Percentiles rank a stretch among this genome's conserved stretches.
Evolutionary conservation across 371 early-diverging fungal species (phyloP).

Genomic region (Sporodiniella umbellata): DNA sequence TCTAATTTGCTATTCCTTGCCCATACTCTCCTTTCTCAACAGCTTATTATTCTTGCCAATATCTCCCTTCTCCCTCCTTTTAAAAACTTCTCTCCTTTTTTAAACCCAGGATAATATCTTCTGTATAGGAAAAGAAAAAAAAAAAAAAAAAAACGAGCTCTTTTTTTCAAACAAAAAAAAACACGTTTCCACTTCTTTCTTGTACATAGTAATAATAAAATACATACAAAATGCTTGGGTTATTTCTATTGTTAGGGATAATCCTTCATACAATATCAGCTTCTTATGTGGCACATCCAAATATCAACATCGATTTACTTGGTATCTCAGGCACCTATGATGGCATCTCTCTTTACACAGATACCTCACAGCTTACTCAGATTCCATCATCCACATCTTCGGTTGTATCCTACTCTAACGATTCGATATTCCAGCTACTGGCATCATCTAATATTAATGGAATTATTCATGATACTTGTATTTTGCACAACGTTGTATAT

Average conservation of each 20-base stretch:
- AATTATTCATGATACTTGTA: constrained; percentile 32
- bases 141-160: too few relatives aligned
- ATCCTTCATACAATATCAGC: constrained; percentile 9
- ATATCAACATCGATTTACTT: constrained; percentile 34
- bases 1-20: neutral
- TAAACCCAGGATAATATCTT: neutral
- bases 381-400: constrained; percentile 33
- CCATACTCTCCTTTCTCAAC: neutral
- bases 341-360: constrained; percentile 41
- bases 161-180: neutral
- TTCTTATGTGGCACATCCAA: constrained; percentile 31
- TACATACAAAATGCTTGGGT: constrained; percentile 1
- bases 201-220: neutral
- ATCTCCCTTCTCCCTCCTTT: neutral
- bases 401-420: constrained; percentile 26
- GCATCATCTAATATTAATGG: constrained; percentile 33
- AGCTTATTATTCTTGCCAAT: neutral
- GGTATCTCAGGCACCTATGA: constrained; percentile 41
- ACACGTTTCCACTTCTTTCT: neutral
- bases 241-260: neutral
- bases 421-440: constrained; percentile 29
- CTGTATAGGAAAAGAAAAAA: neutral
- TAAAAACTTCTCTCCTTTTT: neutral
- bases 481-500: constrained; percentile 32
- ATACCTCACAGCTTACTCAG: constrained; percentile 36